A percentile compares a stretch with the other conserved stretches of the same genome.
phyloP scores from a whole-genome alignment of 176 grass and related monocot genomes.

The Phoenix dactylifera region DNA sequence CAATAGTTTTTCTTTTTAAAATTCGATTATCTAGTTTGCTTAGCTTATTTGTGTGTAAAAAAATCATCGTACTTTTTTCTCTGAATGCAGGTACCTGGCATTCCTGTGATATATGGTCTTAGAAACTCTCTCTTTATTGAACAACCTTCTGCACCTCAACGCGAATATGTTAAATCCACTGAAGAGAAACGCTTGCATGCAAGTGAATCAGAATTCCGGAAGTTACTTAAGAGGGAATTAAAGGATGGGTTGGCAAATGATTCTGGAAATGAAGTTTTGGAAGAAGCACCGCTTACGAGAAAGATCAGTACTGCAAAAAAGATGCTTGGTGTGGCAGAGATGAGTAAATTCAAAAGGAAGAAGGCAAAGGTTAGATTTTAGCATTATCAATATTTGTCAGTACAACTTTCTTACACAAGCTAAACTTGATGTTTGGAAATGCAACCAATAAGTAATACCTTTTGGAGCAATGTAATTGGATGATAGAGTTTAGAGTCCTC shows the following conservation, averaged over 20 bases:
- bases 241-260: slow-evolving; percentile 22
- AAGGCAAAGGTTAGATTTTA: slow-evolving; percentile 54
- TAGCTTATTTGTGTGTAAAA: neutral
- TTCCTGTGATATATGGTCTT: slow-evolving; percentile 75
- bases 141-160: slow-evolving; percentile 51
- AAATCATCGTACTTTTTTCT: slow-evolving; percentile 1
- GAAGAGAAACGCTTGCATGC: slow-evolving; percentile 63
- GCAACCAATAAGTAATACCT: no score
- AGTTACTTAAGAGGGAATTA: slow-evolving; percentile 32
- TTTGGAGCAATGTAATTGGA: no score
- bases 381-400: neutral
- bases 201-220: slow-evolving; percentile 48
- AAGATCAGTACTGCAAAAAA: slow-evolving; percentile 29
- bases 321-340: slow-evolving; percentile 29
- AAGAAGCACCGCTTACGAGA: slow-evolving; percentile 14
- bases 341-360: slow-evolving; percentile 73
- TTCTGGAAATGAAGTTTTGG: slow-evolving; percentile 19
- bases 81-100: slow-evolving; percentile 51
- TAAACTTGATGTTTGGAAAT: no score
- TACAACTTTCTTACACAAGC: neutral
- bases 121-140: slow-evolving; percentile 67
- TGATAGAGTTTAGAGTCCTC: no score
- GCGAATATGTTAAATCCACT: slow-evolving; percentile 46
- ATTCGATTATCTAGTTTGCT: neutral
- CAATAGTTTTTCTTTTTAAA: no score